phyloP scores from a whole-genome alignment of 805 yeast genomes.

The Sugiyamaella lignohabitans region DNA sequence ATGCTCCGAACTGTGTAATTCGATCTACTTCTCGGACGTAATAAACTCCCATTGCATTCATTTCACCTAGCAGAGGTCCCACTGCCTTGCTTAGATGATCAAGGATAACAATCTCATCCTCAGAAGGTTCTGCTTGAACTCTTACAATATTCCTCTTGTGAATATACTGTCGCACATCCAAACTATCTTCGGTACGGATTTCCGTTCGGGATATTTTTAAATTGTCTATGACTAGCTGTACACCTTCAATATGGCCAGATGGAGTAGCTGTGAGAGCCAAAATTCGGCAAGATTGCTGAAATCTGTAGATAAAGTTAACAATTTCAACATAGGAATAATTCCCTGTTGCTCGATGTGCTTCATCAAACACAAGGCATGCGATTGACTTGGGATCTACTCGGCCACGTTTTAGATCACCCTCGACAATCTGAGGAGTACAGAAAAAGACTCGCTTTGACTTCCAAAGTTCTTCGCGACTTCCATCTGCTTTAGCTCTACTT shows the following conservation, averaged over 20 bases:
- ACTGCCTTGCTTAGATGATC: constrained; percentile 56
- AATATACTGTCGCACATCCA: constrained; percentile 75
- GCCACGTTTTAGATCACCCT: constrained; percentile 76
- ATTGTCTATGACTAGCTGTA: constrained; percentile 75
- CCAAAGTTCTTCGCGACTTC: constrained; percentile 68
- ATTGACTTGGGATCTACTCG: constrained; percentile 67
- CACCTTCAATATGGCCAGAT: constrained; percentile 77
- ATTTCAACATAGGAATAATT: constrained; percentile 84
- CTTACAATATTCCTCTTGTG: constrained; percentile 58
- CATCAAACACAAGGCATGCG: constrained; percentile 79
- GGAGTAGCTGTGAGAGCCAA: constrained; percentile 96
- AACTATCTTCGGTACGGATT: constrained; percentile 75
- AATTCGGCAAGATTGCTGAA: constrained; percentile 61
- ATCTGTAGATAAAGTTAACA: constrained; percentile 56
- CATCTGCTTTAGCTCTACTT: constrained; percentile 38
- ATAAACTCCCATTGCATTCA: constrained; percentile 57
- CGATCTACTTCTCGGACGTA: constrained; percentile 59
- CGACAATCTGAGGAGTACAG: constrained; percentile 94
- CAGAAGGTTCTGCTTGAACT: constrained; percentile 46
- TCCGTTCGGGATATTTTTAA: constrained; percentile 71
- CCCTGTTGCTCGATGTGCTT: constrained; percentile 91
- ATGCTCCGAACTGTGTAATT: constrained; percentile 63
- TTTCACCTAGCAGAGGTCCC: constrained; percentile 56
- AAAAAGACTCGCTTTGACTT: constrained; percentile 69
- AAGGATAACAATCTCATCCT: constrained; percentile 51